Evolutionary conservation across 352 stramenopile genomes (phyloP).

Genomic region (Phytophthora pini): DNA sequence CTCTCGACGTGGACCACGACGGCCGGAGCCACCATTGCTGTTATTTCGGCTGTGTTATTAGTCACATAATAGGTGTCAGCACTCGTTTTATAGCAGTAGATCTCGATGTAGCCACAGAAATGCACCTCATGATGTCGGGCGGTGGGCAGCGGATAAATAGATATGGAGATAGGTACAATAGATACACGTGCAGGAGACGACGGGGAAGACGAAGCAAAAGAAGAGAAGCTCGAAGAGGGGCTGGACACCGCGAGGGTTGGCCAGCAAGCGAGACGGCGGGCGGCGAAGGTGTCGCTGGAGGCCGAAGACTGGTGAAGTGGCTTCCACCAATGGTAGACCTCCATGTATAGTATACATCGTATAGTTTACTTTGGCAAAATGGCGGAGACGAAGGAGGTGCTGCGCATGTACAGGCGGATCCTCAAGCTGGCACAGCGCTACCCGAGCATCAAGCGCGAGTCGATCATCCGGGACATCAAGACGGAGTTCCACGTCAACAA

Average conservation of each 20-base stretch:
- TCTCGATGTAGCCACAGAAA: constrained; percentile 2
- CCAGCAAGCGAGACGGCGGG: constrained; percentile 17
- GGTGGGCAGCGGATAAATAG: constrained; percentile 35
- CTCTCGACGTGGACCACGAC: constrained; percentile 45
- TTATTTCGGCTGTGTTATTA: constrained; percentile 31
- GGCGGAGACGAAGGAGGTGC: constrained; percentile 59
- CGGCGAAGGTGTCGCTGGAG: constrained; percentile 25
- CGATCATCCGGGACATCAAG: constrained; percentile 87
- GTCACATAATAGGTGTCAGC: constrained; percentile 4
- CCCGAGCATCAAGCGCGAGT: constrained; percentile 85
- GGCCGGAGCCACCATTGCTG: constrained; percentile 32
- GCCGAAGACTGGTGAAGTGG: constrained; percentile 33
- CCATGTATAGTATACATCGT: neutral
- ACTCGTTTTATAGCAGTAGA: neutral
- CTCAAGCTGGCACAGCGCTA: constrained; percentile 86
- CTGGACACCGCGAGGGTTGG: constrained; percentile 10
- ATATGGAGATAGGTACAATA: constrained; percentile 37
- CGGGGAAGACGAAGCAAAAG: constrained; percentile 7
- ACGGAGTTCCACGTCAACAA: constrained; percentile 86
- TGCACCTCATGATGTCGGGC: constrained; percentile 53
- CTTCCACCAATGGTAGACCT: constrained; percentile 34
- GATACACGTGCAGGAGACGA: constrained; percentile 27
- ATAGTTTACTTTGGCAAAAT: constrained; percentile 13
- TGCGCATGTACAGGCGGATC: constrained; percentile 83
- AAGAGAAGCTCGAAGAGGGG: neutral